Evolutionary conservation across 208 protist species (phyloP), one percentile per base, ranked within the genome.

Genomic region (Leishmania braziliensis): DNA sequence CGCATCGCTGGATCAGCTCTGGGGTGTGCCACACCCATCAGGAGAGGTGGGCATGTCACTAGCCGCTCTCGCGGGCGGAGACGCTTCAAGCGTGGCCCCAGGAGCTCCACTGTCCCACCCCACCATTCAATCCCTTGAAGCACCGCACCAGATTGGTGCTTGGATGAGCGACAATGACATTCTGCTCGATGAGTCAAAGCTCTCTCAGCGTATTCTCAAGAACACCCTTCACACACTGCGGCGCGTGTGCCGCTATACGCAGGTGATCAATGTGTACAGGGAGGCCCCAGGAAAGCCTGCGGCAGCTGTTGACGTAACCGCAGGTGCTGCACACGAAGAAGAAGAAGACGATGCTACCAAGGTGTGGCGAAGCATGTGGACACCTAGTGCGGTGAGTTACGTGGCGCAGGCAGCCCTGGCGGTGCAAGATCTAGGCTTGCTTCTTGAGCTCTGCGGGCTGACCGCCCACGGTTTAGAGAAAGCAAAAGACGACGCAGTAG

Each of bases 381-480:
- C 92, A 0, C 63, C 86, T 16, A 62, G 78, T 5, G 89, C 89
- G 20, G 62, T 88, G 46, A 56, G 85, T 43, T 86, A 91, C 20
- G 85, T 94, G 5, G 89, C 92, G 10, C 92, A 96, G 76, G 89
- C 90, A 2, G 91, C 88, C 58, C 83, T 94, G 74, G 88, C 86
- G 62, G 80, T 78, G 33, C 77, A 83, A 14, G 79, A 93, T 36
- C 73, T 92, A 10, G 75, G 76, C 23, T 33, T 92, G 36, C 91
- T 96, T 20, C 82, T 92, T n/a, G 76, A 79, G 39, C 62, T 87
- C 20, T 82, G 76, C 54, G 80, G 79, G 8, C 39, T 80, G 14
- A 62, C 20, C 1, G 60, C 53, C 18, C 18, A 77, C 20, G 60
- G 56, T 36, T 8, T 39, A n/a, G 14, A 12, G 53, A 6, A 29